Base-by-base conservation (phyloP, 176 grass and related monocot genomes). In the Ananas comosus region DNA sequence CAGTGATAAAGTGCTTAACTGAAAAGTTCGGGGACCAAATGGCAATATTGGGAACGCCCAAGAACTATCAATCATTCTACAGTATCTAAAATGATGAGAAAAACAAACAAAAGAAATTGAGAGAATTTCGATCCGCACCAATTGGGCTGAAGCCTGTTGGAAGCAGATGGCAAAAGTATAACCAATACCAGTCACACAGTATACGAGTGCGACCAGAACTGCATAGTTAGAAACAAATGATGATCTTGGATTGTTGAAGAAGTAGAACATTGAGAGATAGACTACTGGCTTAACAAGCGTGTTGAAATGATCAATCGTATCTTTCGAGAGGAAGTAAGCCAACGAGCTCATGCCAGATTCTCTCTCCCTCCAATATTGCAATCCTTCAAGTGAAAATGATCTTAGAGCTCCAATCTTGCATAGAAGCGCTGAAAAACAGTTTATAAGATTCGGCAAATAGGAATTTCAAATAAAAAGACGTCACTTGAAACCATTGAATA, bases 291-390 rank as follows among this genome's bases (percentile, higher is more conserved):
- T 91, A 58, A 88, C 53, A 5, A 70, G 53, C 3, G 82, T 88
- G 64, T 88, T 91, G 76, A 88, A 91, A 82, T 88, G 88, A 33
- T 91, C 88, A 48, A 85, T n/a, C 21, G 85, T 87, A 80, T 91
- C 88, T 87, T 82, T 91, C 74, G 88, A 79, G 66, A 91, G 81
- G 79, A 87, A 91, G 64, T 91, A 91, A 71, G 88, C 88, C 57
- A 91, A 50, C 49, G 85, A 65, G 68, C 88, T 91, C 76, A 87
- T 91, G 73, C 88, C 88, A 64, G 88, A 91, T 87, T 80, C 79
- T 87, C 85, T 87, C 59, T 87, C 88, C 66, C 88, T 84, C 79
- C 79, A 65, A 77, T 87, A 82, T 67, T 91, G 85, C 69, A 91
- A 77, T 33, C 80, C 87, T 84, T 91, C 81, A 3, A 85, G 81